phyloP scores from a whole-genome alignment of 2,329 filamentous ascomycete genomes.

The Sphaerulina populicola region DNA sequence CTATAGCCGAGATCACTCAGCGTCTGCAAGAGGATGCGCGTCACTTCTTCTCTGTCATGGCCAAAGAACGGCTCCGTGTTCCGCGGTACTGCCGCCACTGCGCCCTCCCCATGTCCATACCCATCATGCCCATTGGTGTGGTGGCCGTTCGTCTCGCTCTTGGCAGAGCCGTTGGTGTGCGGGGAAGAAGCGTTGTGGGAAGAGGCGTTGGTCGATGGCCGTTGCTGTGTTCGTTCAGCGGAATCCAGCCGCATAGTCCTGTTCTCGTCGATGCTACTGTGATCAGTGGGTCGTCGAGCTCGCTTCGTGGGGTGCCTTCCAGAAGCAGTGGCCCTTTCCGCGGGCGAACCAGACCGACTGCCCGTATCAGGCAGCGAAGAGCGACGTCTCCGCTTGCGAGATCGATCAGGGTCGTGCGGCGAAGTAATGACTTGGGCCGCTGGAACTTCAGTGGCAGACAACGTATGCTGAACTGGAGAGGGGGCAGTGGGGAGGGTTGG shows the following conservation, averaged over 20 bases:
- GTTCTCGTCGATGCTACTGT: slow-evolving; percentile 34
- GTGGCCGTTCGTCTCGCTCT: slow-evolving; percentile 38
- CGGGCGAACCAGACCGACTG: slow-evolving; percentile 16
- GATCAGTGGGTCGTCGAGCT: slow-evolving; percentile 30
- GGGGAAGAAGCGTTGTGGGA: slow-evolving; percentile 29
- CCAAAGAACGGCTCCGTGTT: slow-evolving; percentile 57
- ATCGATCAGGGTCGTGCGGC: slow-evolving; percentile 18
- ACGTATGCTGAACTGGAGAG: slow-evolving; percentile 14
- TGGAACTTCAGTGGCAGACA: slow-evolving; percentile 13
- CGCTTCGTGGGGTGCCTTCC: slow-evolving; percentile 36
- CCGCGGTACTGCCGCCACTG: slow-evolving; percentile 15
- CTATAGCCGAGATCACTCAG: slow-evolving; percentile 81
- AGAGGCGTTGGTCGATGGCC: slow-evolving; percentile 35
- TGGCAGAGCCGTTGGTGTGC: slow-evolving; percentile 37
- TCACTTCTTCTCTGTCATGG: slow-evolving; percentile 87
- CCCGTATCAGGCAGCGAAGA: slow-evolving; percentile 22
- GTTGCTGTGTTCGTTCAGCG: slow-evolving; percentile 35
- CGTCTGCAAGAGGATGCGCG: slow-evolving; percentile 83
- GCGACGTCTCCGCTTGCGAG: slow-evolving; percentile 28
- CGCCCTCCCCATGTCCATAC: slow-evolving; percentile 24
- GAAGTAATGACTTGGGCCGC: slow-evolving; percentile 10
- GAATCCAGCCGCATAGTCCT: slow-evolving; percentile 36
- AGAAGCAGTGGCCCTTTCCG: slow-evolving; percentile 16
- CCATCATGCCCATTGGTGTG: slow-evolving; percentile 35
- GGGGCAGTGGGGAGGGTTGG: slow-evolving; percentile 28